Conservation (phyloP, 306 rosid species). For the Cucumis melo region DNA sequence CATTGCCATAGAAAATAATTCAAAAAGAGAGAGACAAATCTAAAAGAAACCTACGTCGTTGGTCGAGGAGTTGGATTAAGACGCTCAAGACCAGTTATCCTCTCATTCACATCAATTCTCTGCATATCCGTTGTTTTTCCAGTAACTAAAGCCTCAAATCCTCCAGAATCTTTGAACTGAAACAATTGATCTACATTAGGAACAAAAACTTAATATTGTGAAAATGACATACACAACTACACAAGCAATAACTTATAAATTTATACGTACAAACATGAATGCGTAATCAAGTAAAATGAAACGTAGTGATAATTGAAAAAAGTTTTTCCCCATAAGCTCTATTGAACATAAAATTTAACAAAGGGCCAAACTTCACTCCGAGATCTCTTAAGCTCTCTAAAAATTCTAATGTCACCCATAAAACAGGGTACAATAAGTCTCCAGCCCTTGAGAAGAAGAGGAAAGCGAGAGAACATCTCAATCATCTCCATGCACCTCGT, state of each 20-base stretch:
- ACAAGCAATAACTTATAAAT: background rate
- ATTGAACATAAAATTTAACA: too few species aligned
- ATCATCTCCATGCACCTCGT: too few species aligned
- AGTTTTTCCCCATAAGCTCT: too few species aligned
- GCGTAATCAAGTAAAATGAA: background rate
- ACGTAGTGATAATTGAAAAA: background rate
- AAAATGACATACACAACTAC: background rate
- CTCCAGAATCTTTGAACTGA: conserved; percentile 96
- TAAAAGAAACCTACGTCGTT: conserved; percentile 52
- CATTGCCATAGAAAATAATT: conserved; percentile 7
- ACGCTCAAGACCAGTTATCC: conserved; percentile 86
- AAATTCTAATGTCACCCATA: too few species aligned
- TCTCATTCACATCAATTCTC: conserved; percentile 81
- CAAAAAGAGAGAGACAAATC: background rate
- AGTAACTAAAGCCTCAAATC: conserved; percentile 72
- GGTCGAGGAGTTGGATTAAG: conserved; percentile 96
- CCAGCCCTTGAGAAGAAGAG: too few species aligned
- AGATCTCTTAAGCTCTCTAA: too few species aligned
- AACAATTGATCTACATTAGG: conserved; percentile 14
- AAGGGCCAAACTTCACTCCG: too few species aligned
- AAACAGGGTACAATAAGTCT: too few species aligned
- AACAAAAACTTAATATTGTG: conserved; percentile 1
- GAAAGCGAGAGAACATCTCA: too few species aligned
- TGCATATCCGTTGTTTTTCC: conserved; percentile 75
- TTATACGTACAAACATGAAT: background rate